A percentile compares a stretch with the other conserved stretches of the same genome.
These are phyloP conservation scores for Exophiala dermatitidis DNA, from an alignment of 2,329 filamentous ascomycete genomes.

Conservation along the genomic window DNA sequence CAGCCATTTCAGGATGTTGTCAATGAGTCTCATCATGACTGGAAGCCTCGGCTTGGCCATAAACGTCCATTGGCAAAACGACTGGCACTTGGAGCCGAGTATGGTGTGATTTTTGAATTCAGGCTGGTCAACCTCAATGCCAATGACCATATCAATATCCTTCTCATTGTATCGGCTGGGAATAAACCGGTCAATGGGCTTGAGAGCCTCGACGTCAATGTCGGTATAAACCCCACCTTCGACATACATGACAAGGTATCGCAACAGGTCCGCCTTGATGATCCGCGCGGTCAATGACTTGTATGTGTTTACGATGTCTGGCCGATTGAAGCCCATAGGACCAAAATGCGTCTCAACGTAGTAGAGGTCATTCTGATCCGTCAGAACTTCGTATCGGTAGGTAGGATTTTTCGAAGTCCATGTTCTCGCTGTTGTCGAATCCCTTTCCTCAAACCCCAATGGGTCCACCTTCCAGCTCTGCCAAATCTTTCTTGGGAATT, in stretches of 20 bases:
- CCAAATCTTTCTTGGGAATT: conserved; percentile 66
- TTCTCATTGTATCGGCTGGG: conserved; percentile 54
- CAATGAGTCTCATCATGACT: conserved; percentile 61
- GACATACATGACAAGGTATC: conserved; percentile 61
- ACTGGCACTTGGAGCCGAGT: conserved; percentile 59
- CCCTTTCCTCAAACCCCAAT: conserved; percentile 57
- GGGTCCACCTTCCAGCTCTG: conserved; percentile 69
- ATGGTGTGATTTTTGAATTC: conserved; percentile 57
- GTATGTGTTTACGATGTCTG: conserved; percentile 59
- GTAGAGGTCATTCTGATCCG: conserved; percentile 58
- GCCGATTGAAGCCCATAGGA: conserved; percentile 56
- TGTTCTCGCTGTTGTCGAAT: conserved; percentile 53
- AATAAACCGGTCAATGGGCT: conserved; percentile 51
- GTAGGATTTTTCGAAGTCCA: conserved; percentile 61
- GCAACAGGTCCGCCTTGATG: conserved; percentile 59
- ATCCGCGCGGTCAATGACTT: conserved; percentile 55
- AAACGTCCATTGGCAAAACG: conserved; percentile 71
- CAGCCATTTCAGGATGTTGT: conserved; percentile 62
- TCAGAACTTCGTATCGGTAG: conserved; percentile 62
- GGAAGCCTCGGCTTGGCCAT: conserved; percentile 60
- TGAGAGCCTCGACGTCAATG: conserved; percentile 52
- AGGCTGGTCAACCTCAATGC: conserved; percentile 64
- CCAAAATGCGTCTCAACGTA: conserved; percentile 66
- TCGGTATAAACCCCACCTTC: conserved; percentile 57
- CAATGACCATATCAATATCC: conserved; percentile 65